phyloP scores from a whole-genome alignment of 1,284 basidiomycete genomes.

The Thelephora terrestris region DNA sequence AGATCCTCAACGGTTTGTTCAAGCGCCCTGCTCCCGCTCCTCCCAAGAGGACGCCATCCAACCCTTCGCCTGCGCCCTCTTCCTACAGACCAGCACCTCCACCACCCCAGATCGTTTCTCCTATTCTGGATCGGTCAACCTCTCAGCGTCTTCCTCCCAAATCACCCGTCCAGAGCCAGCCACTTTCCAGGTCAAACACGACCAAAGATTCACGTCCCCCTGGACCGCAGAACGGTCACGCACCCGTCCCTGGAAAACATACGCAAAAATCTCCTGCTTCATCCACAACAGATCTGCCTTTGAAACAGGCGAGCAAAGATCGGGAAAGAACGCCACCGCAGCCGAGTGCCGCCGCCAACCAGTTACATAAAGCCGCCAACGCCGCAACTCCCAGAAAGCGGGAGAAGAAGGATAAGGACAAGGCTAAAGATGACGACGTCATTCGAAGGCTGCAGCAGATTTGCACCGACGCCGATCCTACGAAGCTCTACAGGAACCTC shows the following conservation, averaged over 20 bases:
- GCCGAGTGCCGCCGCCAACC: conserved; percentile 45
- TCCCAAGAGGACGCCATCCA: conserved; percentile 41
- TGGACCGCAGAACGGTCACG: conserved; percentile 17
- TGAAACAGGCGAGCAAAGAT: conserved; percentile 27
- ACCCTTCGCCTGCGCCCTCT: conserved; percentile 29
- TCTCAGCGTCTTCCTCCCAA: conserved; percentile 53
- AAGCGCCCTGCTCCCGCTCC: conserved; percentile 42
- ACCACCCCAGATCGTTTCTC: conserved; percentile 46
- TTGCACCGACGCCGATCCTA: conserved; percentile 97
- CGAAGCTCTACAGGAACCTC: conserved; percentile 83
- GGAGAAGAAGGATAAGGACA: conserved; percentile 77
- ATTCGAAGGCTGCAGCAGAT: conserved; percentile 87
- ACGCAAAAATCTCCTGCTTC: conserved; percentile 34
- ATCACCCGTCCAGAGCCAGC: conserved; percentile 42
- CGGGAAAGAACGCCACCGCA: conserved; percentile 19
- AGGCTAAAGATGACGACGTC: conserved; percentile 82
- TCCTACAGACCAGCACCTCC: conserved; percentile 61
- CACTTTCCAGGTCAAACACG: conserved; percentile 56
- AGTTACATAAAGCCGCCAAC: conserved; percentile 48
- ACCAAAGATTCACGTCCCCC: conserved; percentile 41
- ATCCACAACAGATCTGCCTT: conserved; percentile 42
- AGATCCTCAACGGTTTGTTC: conserved; percentile 5
- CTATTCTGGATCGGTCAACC: conserved; percentile 65
- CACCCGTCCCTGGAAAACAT: conserved; percentile 5
- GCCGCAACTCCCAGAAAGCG: conserved; percentile 69